Evolutionary conservation across 139 green algal species (phyloP).

Genomic region (Tetraselmis striata): DNA sequence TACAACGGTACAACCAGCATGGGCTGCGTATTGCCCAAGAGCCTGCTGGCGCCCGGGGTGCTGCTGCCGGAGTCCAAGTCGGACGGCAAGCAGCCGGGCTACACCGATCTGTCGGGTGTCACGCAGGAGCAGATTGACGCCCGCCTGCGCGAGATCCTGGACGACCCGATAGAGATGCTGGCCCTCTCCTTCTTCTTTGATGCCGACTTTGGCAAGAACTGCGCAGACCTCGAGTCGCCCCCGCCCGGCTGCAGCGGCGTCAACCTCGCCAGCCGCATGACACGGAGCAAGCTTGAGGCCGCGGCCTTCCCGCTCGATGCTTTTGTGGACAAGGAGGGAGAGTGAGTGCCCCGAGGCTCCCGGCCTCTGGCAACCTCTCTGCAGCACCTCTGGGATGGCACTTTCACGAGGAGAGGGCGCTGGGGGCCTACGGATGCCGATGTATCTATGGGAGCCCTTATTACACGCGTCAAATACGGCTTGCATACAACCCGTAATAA

Average conservation of each 20-base stretch:
- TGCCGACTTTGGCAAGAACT: neutral
- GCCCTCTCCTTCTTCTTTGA: neutral
- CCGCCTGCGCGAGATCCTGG: neutral
- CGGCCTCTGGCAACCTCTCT: no score
- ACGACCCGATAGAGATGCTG: neutral
- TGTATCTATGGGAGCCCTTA: no score
- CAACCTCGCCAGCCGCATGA: neutral
- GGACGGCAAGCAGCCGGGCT: neutral
- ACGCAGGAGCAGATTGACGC: neutral
- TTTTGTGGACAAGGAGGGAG: neutral
- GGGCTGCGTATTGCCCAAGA: conserved; percentile 1
- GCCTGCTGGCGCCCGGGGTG: neutral
- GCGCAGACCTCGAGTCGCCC: neutral
- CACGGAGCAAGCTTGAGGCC: neutral
- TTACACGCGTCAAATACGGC: no score
- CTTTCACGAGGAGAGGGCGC: no score
- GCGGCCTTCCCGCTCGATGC: neutral
- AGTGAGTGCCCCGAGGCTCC: neutral
- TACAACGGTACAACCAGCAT: neutral
- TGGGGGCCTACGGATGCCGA: no score
- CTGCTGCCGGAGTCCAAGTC: conserved; percentile 12
- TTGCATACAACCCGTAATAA: no score
- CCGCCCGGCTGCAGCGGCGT: neutral
- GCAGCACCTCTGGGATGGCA: no score
- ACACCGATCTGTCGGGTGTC: neutral